Evolutionary conservation across 225 moss, liverwort and hornwort species (phyloP), one percentile per base, ranked within the genome.

Genomic region (Physcomitrium patens): DNA sequence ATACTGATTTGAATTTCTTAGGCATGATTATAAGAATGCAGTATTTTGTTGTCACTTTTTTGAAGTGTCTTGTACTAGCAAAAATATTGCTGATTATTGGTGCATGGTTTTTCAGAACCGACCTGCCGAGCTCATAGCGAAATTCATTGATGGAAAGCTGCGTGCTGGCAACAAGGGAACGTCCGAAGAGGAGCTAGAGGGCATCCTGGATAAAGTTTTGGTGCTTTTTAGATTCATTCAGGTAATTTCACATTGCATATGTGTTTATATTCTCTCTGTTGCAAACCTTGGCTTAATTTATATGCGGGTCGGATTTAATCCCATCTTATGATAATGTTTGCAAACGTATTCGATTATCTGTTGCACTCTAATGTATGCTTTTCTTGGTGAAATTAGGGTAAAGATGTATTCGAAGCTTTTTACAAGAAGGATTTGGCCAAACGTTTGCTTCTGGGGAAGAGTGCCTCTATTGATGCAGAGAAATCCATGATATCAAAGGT

Each of bases 401-500:
- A 95, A 81, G 95, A 95, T 45, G 93, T 95, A 37, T 95, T 95
- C 41, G 95, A 95, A 79, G 95, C 95, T 12, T 95, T 95, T 57
- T 95, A 95, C 79, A 95, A 95, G 68, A 95, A 95, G 65, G 95
- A 95, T 71, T 79, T 95, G 68, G 95, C 95, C 19, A 95, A 95
- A 75, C 91, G 95, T 62, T 75, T 95, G 74, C 87, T 95, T 73
- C 85, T 95, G 58, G 95, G 95, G 51, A 95, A 95, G 83, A 95
- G 95, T 81, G 95, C 95, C 24, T 95, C 95, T 28, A 95, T 95
- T 78, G 95, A 95, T 77, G 95, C 95, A 12, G 95, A 95, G 79
- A 95, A 95, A 82, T 95, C 95, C 18, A 95, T 95, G 95, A 95
- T 95, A 65, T 95, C 93, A 19, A 95, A 95, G 91, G 95, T 95